Evolutionary conservation across 1,284 basidiomycete species (phyloP).

Genomic region (Phaffia rhodozyma): DNA sequence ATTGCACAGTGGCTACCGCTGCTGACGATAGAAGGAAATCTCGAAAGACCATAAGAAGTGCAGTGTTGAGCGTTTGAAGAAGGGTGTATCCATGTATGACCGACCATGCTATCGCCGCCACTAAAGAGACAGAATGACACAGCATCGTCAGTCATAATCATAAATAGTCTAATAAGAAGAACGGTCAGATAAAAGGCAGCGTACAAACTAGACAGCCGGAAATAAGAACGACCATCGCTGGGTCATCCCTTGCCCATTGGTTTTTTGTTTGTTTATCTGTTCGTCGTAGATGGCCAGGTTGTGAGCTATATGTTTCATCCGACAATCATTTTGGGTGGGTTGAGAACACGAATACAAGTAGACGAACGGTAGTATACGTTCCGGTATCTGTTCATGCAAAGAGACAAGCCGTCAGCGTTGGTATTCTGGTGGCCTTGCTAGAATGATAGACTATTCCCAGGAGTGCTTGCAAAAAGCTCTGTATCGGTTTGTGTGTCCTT

Average conservation of each 20-base stretch:
- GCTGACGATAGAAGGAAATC: slow-evolving; percentile 71
- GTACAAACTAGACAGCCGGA: slow-evolving; percentile 59
- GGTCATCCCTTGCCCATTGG: slow-evolving; percentile 90
- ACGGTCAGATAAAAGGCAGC: slow-evolving; percentile 23
- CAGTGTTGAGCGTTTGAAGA: slow-evolving; percentile 48
- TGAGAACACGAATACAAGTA: slow-evolving; percentile 32
- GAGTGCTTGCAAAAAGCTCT: slow-evolving; percentile 26
- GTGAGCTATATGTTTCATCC: slow-evolving; percentile 5
- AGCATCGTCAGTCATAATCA: neutral
- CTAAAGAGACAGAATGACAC: slow-evolving; percentile 34
- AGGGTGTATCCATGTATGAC: slow-evolving; percentile 60
- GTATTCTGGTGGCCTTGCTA: neutral
- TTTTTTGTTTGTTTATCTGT: slow-evolving; percentile 77
- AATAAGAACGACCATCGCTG: slow-evolving; percentile 77
- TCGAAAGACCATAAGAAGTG: slow-evolving; percentile 67
- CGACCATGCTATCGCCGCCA: slow-evolving; percentile 68
- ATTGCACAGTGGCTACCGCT: slow-evolving; percentile 60
- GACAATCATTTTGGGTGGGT: neutral
- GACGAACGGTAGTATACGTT: slow-evolving; percentile 89
- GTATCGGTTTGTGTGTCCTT: no score
- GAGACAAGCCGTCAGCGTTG: neutral
- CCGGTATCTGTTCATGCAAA: slow-evolving; percentile 47
- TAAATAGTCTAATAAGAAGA: neutral
- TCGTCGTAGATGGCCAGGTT: neutral
- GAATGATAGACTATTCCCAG: slow-evolving; percentile 27